Percentiles rank a stretch among this genome's conserved stretches.
These are phyloP conservation scores for Salix brachista DNA, from an alignment of 345 rosid genomes.

Conservation along the genomic window DNA sequence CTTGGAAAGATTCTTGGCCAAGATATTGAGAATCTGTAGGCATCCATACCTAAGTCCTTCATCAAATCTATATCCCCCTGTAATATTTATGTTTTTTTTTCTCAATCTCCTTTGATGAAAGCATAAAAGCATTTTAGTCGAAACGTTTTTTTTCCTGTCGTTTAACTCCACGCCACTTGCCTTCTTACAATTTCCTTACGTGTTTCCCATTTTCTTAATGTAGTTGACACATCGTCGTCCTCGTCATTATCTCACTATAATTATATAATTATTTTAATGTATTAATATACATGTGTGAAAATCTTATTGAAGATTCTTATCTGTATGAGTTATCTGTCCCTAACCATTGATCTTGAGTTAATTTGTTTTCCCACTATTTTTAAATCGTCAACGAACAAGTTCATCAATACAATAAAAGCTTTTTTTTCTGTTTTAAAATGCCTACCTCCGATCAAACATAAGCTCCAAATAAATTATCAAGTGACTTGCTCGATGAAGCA, in stretches of 20 bases:
- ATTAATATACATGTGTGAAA: neutral
- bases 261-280: neutral
- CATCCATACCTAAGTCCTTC: slow-evolving; percentile 89
- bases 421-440: slow-evolving; percentile 9
- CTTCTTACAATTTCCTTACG: neutral
- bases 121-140: neutral
- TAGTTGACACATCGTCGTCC: slow-evolving; percentile 27
- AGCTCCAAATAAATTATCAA: neutral
- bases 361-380: neutral
- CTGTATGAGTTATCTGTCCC: slow-evolving; percentile 6
- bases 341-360: neutral
- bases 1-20: slow-evolving; percentile 92
- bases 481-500: neutral
- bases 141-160: neutral
- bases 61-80: slow-evolving; percentile 80
- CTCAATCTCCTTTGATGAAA: neutral
- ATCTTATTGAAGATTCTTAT: slow-evolving; percentile 13
- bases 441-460: neutral
- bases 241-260: neutral
- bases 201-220: slow-evolving; percentile 6
- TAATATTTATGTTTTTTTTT: neutral
- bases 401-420: neutral
- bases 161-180: neutral
- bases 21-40: slow-evolving; percentile 86
- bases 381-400: neutral